Conservation (phyloP, 768 basidiomycete species). For the Russula griseocarnosa region DNA sequence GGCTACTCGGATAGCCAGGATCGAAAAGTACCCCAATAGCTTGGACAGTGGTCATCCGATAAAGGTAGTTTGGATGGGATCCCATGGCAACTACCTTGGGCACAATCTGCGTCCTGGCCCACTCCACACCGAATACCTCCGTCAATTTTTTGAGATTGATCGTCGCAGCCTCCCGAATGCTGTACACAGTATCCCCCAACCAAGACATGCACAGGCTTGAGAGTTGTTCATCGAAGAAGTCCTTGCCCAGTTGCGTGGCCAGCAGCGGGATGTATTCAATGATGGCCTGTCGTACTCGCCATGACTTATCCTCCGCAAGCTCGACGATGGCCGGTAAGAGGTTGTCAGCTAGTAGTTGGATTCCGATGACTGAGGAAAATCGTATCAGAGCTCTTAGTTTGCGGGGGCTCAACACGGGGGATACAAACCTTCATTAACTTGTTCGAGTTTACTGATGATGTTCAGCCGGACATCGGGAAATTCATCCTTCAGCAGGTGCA, state of each 20-base stretch:
- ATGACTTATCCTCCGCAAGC: constrained; percentile 98
- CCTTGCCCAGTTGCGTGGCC: constrained; percentile 93
- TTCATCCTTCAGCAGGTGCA: constrained; percentile 95
- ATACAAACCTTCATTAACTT: constrained; percentile 76
- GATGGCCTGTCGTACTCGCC: constrained; percentile 99
- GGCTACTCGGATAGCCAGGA: constrained; percentile 2
- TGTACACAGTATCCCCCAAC: constrained; percentile 97
- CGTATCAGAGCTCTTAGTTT: constrained; percentile 13
- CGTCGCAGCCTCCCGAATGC: constrained; percentile 97
- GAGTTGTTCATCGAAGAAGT: constrained; percentile 97
- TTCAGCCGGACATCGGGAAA: constrained; percentile 97
- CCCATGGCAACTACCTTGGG: constrained; percentile 98
- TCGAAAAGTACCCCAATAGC: constrained; percentile 78
- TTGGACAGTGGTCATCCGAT: constrained; percentile 98
- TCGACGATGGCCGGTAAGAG: constrained; percentile 97
- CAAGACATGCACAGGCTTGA: constrained; percentile 98
- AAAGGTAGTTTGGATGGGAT: constrained; percentile 92
- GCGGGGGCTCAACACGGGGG: constrained; percentile 3
- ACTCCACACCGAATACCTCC: constrained; percentile 97
- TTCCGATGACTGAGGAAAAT: constrained; percentile 78
- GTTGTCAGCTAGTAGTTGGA: constrained; percentile 89
- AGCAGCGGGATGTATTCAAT: constrained; percentile 99
- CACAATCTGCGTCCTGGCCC: constrained; percentile 90
- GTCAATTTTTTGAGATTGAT: constrained; percentile 95
- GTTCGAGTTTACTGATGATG: constrained; percentile 97